Evolutionary conservation across 805 yeast species (phyloP), one percentile per base, ranked within the genome.

Genomic region (Candida broadrunensis): DNA sequence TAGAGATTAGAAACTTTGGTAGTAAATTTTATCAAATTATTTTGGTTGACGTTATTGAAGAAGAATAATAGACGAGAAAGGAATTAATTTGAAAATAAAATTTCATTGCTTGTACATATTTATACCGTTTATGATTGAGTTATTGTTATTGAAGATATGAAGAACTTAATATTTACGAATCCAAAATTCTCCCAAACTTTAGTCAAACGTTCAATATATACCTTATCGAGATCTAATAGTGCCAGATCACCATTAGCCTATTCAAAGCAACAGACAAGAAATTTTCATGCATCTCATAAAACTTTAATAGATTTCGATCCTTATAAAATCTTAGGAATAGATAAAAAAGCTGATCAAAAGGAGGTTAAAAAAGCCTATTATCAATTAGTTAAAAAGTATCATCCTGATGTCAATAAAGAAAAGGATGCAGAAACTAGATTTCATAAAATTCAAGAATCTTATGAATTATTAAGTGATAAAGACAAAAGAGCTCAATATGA

Each of bases 331-430:
- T 68, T 93, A 33, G 98, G 98, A 3, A 87, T 93, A 21, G 78
- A 76, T 20, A 78, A 77, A 46, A 60, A 58, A 38, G 93, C 99
- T 0, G 74, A 83, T 12, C 68, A 83, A 6, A 75, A 87, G n/a
- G 95, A 89, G 16, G 93, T 93, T 65, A 93, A 93, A 64, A 90
- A 90, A 63, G 91, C 96, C 2, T 93, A 93, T 67, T 89, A 89
- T 61, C 84, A 88, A 56, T 70, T 93, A 48, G 99, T 97, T 13
- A 93, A 93, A 63, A 78, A 91, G 61, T 89, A 72, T 63, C 99
- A 93, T 63, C 99, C 99, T 0, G 99, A 93, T 68, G 87, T 93
- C 34, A 93, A 91, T 63, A 93, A 91, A 63, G 97, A 87, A 48
- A 77, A 79, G 19, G 91, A 78, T 15, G 93, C 98, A 0, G 96